phyloP scores from a whole-genome alignment of 108 stramenopile genomes.

The Pseudonitzschia delicatissima region DNA sequence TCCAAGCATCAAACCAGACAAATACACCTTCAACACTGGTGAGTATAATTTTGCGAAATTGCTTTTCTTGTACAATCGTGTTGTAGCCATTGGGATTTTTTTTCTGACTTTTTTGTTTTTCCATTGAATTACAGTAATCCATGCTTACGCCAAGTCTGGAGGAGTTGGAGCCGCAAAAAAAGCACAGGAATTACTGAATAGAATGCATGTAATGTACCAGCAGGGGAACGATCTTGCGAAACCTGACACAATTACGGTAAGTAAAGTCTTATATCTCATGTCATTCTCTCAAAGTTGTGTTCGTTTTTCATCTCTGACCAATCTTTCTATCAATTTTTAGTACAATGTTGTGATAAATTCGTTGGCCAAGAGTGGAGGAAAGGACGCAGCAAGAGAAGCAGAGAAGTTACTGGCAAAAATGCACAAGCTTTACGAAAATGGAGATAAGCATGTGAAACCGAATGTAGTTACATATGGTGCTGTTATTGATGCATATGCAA shows the following conservation, averaged over 20 bases:
- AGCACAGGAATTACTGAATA: constrained; percentile 69
- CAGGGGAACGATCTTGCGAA: constrained; percentile 64
- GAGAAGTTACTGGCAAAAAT: constrained; percentile 75
- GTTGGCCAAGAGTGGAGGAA: constrained; percentile 79
- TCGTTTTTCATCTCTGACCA: neutral
- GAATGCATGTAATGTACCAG: constrained; percentile 71
- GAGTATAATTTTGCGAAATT: neutral
- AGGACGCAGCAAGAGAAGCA: constrained; percentile 71
- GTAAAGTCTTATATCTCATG: too few relatives aligned
- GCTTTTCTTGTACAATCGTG: neutral
- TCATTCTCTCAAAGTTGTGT: neutral
- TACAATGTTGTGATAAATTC: constrained; percentile 84
- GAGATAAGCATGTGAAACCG: constrained; percentile 75
- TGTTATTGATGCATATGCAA: constrained; percentile 84
- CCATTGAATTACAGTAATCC: constrained; percentile 58
- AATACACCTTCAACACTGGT: constrained; percentile 75
- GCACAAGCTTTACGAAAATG: constrained; percentile 63
- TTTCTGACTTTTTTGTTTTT: neutral
- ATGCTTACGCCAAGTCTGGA: constrained; percentile 59
- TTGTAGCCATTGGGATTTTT: neutral
- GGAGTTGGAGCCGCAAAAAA: constrained; percentile 66
- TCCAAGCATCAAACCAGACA: constrained; percentile 65
- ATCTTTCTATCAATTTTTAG: constrained; percentile 6
- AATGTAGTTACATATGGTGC: constrained; percentile 86
- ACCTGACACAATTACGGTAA: constrained; percentile 82